Evolutionary conservation across 2,329 filamentous ascomycete genomes (phyloP).

Genomic region (Pseudogymnoascus sp.): DNA sequence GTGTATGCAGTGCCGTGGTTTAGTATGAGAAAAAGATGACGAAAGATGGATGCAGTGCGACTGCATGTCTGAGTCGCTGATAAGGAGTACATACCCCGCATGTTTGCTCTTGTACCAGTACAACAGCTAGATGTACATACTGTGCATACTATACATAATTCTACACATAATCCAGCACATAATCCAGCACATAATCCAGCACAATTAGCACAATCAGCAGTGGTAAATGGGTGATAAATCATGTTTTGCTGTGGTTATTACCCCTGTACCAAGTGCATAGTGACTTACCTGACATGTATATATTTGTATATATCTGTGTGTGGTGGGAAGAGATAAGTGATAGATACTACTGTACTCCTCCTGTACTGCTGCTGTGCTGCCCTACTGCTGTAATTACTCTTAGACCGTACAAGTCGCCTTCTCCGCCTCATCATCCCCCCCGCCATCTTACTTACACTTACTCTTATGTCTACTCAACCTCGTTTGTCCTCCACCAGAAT

Average conservation of each 20-base stretch:
- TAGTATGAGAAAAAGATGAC: background rate
- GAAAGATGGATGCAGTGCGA: background rate
- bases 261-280: background rate
- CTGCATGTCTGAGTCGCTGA: background rate
- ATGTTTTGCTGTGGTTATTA: background rate
- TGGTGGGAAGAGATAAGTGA: background rate
- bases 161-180: too few species aligned
- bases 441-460: background rate
- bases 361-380: too few species aligned
- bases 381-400: background rate
- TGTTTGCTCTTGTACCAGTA: background rate
- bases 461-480: background rate
- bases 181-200: too few species aligned
- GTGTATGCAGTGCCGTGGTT: background rate
- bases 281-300: background rate
- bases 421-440: background rate
- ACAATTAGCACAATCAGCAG: background rate
- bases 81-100: slow-evolving; percentile 11
- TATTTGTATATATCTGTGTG: background rate
- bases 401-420: background rate
- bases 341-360: background rate
- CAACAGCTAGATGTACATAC: background rate
- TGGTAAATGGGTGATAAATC: too few species aligned
- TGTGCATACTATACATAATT: background rate
- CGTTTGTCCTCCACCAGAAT: background rate